These are phyloP conservation scores for Aegilops sharonensis DNA, from an alignment of 176 grass and related monocot genomes.

Conservation along the genomic window DNA sequence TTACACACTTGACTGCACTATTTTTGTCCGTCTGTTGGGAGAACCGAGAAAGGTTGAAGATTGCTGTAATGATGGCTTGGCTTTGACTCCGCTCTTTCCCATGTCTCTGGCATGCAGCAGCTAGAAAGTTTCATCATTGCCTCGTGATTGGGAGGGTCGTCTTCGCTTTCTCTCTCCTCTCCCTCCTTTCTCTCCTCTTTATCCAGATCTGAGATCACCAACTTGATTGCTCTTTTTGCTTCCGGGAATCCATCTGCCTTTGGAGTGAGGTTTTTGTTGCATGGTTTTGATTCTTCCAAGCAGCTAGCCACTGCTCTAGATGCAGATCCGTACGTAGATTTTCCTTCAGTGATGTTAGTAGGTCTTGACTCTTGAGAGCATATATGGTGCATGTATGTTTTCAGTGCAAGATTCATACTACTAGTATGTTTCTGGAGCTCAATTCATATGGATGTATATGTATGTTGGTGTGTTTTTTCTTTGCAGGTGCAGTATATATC, in stretches of 20 bases:
- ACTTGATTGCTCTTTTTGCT: conserved; percentile 7
- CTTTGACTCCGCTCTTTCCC: conserved; percentile 49
- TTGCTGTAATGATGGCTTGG: conserved; percentile 71
- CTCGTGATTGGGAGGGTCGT: conserved; percentile 45
- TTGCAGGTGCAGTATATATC: not conserved
- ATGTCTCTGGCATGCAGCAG: conserved; percentile 44
- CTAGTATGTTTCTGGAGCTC: not conserved
- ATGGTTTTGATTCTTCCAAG: not conserved
- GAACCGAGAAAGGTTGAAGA: conserved; percentile 38
- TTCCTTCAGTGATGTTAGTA: not conserved
- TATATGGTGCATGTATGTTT: not conserved
- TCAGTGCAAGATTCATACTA: not conserved
- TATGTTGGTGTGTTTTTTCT: conserved; percentile 2
- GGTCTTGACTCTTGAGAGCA: not conserved
- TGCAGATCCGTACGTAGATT: not conserved
- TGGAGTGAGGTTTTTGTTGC: not conserved
- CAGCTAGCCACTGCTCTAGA: not conserved
- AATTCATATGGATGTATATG: not conserved
- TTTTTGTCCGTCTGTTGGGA: conserved; percentile 27
- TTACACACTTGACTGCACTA: conserved; percentile 8
- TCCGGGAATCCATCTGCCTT: not conserved
- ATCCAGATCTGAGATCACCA: not conserved
- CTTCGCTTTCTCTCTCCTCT: conserved; percentile 36
- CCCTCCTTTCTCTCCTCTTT: not conserved
- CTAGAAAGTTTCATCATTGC: conserved; percentile 70